Evolutionary conservation across 371 early-diverging fungal species (phyloP).

Genomic region (Dichotomocladium elegans): DNA sequence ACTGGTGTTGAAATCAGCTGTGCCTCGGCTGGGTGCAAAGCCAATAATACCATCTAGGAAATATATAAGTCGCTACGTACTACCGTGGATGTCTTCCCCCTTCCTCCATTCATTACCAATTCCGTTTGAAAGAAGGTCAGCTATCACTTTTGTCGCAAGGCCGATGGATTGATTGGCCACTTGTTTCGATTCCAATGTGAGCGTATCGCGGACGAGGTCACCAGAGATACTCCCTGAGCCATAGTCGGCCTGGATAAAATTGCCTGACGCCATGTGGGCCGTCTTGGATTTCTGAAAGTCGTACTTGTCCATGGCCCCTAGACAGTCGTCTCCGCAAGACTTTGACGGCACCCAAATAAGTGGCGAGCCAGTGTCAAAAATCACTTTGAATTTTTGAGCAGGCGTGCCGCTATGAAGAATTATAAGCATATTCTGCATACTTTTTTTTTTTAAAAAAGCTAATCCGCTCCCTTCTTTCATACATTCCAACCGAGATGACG

Average conservation of each 20-base stretch:
- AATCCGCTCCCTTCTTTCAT: too few species aligned
- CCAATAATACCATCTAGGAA: constrained; percentile 17
- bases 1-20: constrained; percentile 8
- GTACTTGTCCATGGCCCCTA: neutral
- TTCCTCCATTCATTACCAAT: too few species aligned
- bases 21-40: constrained; percentile 8
- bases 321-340: neutral
- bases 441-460: too few species aligned
- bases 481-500: constrained; percentile 10
- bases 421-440: too few species aligned
- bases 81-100: too few species aligned
- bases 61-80: too few species aligned
- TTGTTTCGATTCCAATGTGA: constrained; percentile 3
- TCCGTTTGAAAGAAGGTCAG: constrained; percentile 2
- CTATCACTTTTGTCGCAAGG: constrained; percentile 6
- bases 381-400: constrained; percentile 84
- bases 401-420: constrained; percentile 73
- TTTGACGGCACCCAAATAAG: constrained; percentile 7
- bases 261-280: neutral
- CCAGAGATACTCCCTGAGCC: constrained; percentile 13
- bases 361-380: constrained; percentile 81
- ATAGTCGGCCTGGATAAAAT: constrained; percentile 2
- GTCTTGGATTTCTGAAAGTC: neutral
- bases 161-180: constrained; percentile 14
- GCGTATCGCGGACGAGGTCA: constrained; percentile 5